Percentiles rank a stretch among this genome's conserved stretches.
Evolutionary conservation across 495 filamentous ascomycete species (phyloP).

Genomic region (Geopyxis carbonaria): DNA sequence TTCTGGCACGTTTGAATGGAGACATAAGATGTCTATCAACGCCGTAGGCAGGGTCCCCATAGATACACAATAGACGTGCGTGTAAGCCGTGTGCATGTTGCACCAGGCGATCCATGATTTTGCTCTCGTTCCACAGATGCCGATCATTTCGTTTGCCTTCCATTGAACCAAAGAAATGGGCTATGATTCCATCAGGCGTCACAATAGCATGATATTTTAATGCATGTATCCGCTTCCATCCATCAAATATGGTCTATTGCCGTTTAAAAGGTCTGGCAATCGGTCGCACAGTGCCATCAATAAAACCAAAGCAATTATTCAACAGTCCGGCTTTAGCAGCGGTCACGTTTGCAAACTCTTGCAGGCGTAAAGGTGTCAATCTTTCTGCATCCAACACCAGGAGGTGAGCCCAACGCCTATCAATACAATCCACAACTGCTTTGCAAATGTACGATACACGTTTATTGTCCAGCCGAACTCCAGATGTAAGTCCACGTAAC

Average conservation of each 20-base stretch:
- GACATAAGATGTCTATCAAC: not conserved
- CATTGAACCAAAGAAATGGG: constrained; percentile 2
- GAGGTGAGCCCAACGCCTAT: not conserved
- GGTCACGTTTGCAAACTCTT: not conserved
- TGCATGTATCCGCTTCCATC: not conserved
- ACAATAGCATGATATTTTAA: constrained; percentile 4
- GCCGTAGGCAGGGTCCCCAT: constrained; percentile 3
- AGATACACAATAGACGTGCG: not conserved
- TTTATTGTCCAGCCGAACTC: not conserved
- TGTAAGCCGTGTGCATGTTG: not conserved
- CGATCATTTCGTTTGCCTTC: not conserved
- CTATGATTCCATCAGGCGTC: constrained; percentile 4
- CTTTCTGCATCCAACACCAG: not conserved
- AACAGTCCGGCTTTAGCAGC: not conserved
- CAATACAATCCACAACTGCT: not conserved
- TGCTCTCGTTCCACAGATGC: not conserved
- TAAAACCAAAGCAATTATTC: not conserved
- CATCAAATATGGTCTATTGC: not conserved
- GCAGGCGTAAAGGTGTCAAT: not conserved
- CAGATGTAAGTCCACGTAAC: not conserved
- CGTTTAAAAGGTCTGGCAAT: not conserved
- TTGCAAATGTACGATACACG: not conserved
- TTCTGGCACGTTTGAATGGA: not conserved
- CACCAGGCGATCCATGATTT: not conserved
- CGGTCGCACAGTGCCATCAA: not conserved